These are phyloP conservation scores for Paxillus rubicundulus DNA, from an alignment of 768 basidiomycete genomes.

Conservation along the genomic window DNA sequence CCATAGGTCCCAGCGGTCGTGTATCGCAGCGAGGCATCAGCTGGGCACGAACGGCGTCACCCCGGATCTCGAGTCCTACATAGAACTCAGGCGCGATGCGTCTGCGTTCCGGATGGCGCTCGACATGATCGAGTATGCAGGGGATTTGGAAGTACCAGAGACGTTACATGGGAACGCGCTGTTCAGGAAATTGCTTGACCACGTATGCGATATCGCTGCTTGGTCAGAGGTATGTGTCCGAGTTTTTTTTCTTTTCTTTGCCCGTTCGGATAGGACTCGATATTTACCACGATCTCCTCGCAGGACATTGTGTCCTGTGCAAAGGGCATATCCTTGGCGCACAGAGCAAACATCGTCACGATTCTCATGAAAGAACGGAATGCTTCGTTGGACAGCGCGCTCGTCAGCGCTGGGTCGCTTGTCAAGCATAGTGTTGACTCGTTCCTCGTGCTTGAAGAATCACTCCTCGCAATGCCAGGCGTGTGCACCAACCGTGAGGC, in stretches of 20 bases:
- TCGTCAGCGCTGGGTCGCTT: constrained; percentile 19
- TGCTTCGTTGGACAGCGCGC: constrained; percentile 49
- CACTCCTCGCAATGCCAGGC: constrained; percentile 14
- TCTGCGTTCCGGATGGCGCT: constrained; percentile 50
- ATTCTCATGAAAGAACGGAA: constrained; percentile 45
- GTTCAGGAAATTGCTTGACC: constrained; percentile 35
- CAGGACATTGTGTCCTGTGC: constrained; percentile 60
- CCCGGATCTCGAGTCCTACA: constrained; percentile 47
- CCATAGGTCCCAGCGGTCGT: constrained; percentile 32
- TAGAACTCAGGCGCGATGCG: constrained; percentile 44
- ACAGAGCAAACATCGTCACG: constrained; percentile 46
- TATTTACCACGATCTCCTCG: neutral
- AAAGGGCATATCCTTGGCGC: constrained; percentile 41
- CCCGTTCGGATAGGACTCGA: no score
- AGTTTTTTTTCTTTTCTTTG: no score
- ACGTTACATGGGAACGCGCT: constrained; percentile 22
- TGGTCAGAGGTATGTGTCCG: constrained; percentile 48
- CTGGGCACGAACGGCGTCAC: constrained; percentile 26
- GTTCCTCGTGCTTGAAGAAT: constrained; percentile 24
- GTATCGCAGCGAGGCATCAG: constrained; percentile 33
- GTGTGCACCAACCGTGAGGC: constrained; percentile 24
- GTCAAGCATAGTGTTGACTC: constrained; percentile 30
- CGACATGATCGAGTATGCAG: constrained; percentile 51
- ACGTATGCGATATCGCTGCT: constrained; percentile 49
- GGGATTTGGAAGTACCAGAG: constrained; percentile 42